Percentiles rank a stretch among this genome's conserved stretches.
phyloP scores from a whole-genome alignment of 805 yeast genomes.

The Debaryomyces castellii region DNA sequence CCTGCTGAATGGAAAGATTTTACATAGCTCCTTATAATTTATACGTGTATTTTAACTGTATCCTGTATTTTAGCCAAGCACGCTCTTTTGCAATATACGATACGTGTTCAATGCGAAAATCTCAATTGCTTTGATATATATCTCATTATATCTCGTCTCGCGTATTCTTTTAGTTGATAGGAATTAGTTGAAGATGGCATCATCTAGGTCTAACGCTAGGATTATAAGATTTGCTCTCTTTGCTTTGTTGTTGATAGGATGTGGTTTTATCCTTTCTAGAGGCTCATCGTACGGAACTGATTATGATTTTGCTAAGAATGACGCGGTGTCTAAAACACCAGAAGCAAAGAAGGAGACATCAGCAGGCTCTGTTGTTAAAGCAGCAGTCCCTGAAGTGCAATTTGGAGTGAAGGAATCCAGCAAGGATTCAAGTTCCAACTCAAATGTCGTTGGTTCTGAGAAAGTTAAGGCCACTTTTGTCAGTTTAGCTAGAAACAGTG shows the following conservation, averaged over 20 bases:
- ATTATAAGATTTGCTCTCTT: slow-evolving; percentile 36
- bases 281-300: slow-evolving; percentile 26
- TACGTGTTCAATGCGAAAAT: slow-evolving; percentile 2
- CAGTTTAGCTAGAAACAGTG: slow-evolving; percentile 72
- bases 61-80: background rate
- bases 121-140: background rate
- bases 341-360: background rate
- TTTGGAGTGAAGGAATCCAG: background rate
- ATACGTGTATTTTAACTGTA: background rate
- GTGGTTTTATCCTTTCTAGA: slow-evolving; percentile 37
- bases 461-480: slow-evolving; percentile 56
- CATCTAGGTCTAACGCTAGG: slow-evolving; percentile 38
- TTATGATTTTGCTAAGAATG: background rate
- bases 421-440: background rate
- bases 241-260: slow-evolving; percentile 33
- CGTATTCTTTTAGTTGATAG: background rate
- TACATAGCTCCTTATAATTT: background rate
- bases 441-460: background rate
- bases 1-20: slow-evolving; percentile 29
- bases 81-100: background rate
- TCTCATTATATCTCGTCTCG: background rate
- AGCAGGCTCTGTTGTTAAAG: background rate
- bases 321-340: background rate
- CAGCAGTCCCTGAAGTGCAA: background rate
- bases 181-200: slow-evolving; percentile 12